These are phyloP conservation scores for Coemansia sp. DNA, from an alignment of 192 early-diverging fungal species.

Conservation along the genomic window DNA sequence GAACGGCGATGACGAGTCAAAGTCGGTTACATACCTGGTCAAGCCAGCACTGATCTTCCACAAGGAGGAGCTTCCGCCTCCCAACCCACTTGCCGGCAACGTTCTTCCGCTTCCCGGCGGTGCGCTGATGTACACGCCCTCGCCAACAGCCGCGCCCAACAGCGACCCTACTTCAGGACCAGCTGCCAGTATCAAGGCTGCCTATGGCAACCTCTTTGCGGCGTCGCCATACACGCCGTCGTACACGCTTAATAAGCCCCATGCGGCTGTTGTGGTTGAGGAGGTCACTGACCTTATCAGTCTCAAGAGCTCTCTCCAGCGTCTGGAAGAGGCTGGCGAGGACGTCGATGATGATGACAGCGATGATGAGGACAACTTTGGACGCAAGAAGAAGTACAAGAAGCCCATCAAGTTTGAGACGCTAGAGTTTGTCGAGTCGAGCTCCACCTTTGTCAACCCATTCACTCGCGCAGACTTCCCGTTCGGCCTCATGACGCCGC, in stretches of 20 bases:
- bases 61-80: slow-evolving; percentile 51
- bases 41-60: slow-evolving; percentile 55
- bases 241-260: slow-evolving; percentile 51
- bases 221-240: slow-evolving; percentile 49
- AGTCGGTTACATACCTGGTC: slow-evolving; percentile 43
- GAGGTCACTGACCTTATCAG: slow-evolving; percentile 46
- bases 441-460: slow-evolving; percentile 41
- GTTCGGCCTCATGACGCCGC: slow-evolving; percentile 47
- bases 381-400: slow-evolving; percentile 32
- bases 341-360: slow-evolving; percentile 24
- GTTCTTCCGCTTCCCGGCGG: slow-evolving; percentile 46
- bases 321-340: slow-evolving; percentile 40
- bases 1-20: slow-evolving; percentile 31
- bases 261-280: slow-evolving; percentile 48
- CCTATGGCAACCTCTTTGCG: slow-evolving; percentile 46
- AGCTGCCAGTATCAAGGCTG: slow-evolving; percentile 49
- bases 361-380: slow-evolving; percentile 45
- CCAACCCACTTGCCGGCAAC: slow-evolving; percentile 46
- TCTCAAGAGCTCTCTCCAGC: slow-evolving; percentile 45
- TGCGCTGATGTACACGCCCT: slow-evolving; percentile 49
- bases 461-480: slow-evolving; percentile 52
- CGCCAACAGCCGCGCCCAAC: slow-evolving; percentile 27
- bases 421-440: slow-evolving; percentile 47
- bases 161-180: slow-evolving; percentile 35
- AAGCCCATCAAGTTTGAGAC: slow-evolving; percentile 33